Evolutionary conservation across 2,329 filamentous ascomycete species (phyloP), one percentile per base, ranked within the genome.

Genomic region (Nothopassalora personata): DNA sequence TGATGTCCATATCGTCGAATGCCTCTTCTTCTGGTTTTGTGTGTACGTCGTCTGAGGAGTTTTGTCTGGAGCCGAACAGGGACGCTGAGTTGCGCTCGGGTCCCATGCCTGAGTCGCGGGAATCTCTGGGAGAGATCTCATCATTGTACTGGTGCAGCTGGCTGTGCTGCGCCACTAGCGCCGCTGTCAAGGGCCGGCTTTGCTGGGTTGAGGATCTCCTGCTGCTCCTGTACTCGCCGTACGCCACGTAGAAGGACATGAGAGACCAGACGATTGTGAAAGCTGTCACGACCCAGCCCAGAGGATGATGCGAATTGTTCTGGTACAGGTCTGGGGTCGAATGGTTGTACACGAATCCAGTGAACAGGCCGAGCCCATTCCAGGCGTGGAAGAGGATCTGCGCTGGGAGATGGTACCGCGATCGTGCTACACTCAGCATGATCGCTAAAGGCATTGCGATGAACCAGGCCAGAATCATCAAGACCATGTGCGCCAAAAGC

Each of bases 261-360:
- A 88, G 68, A 15, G 88, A 81, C 76, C 96, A 93, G 0, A 82
- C 85, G 54, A 80, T 80, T 10, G 89, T 80, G 4, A 92, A 79
- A 79, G 84, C 88, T 3, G 88, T 93, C 31, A 88, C 81, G 46
- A 90, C 80, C 93, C 93, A 97, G 56, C 91, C 91, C 47, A 93
- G 81, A 73, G 89, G 91, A 77, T 91, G 86, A 73, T 97, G 92
- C n/a, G 88, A 84, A 71, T 96, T 96, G 71, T 89, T 87, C 33
- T 86, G 86, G 72, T 96, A 97, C 23, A 97, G 77, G 70, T 96
- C 90, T 0, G 91, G 91, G 0, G 91, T 96, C 63, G 83, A 85
- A 59, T 83, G 80, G 72, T 94, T 91, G 78, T 96, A 96, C 34
- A 90, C 77, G 53, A 83, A 81, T 7, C 83, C 85, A 28, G 89